These are phyloP conservation scores for Wickerhamiella domercqiae DNA, from an alignment of 805 yeast species.

Conservation along the genomic window DNA sequence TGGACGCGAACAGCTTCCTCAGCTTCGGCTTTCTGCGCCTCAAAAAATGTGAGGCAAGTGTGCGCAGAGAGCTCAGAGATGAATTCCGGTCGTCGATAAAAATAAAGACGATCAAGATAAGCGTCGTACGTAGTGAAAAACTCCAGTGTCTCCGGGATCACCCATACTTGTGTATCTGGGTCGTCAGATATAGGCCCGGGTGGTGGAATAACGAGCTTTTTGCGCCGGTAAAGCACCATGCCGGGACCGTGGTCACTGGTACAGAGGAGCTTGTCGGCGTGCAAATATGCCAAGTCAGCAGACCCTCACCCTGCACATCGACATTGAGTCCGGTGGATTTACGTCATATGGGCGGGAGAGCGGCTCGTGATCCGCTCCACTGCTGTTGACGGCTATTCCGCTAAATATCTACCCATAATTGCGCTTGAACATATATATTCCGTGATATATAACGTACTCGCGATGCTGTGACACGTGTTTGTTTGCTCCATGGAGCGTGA, in stretches of 20 bases:
- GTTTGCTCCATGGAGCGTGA: too few species aligned
- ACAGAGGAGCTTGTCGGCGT: too few species aligned
- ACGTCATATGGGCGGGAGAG: too few species aligned
- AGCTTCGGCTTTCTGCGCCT: slow-evolving; percentile 66
- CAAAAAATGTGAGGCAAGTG: slow-evolving; percentile 78
- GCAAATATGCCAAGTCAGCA: too few species aligned
- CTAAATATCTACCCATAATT: too few species aligned
- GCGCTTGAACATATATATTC: too few species aligned
- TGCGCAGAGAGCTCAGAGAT: slow-evolving; percentile 95
- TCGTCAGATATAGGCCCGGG: slow-evolving; percentile 15
- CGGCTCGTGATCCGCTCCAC: too few species aligned
- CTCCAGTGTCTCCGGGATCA: slow-evolving; percentile 72
- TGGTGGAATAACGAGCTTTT: slow-evolving; percentile 20
- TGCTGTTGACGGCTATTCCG: too few species aligned
- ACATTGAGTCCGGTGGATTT: too few species aligned
- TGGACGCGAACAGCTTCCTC: slow-evolving; percentile 42
- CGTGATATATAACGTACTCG: too few species aligned
- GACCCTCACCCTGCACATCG: too few species aligned
- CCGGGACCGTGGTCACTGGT: slow-evolving; percentile 2
- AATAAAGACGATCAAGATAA: slow-evolving; percentile 37
- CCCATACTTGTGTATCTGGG: slow-evolving; percentile 51
- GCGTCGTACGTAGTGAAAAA: slow-evolving; percentile 71
- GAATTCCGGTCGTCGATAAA: slow-evolving; percentile 44
- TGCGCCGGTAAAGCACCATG: slow-evolving; percentile 27
- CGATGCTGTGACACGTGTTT: too few species aligned